These are phyloP conservation scores for Megacollybia platyphylla DNA, from an alignment of 1,284 basidiomycete genomes.

Conservation along the genomic window DNA sequence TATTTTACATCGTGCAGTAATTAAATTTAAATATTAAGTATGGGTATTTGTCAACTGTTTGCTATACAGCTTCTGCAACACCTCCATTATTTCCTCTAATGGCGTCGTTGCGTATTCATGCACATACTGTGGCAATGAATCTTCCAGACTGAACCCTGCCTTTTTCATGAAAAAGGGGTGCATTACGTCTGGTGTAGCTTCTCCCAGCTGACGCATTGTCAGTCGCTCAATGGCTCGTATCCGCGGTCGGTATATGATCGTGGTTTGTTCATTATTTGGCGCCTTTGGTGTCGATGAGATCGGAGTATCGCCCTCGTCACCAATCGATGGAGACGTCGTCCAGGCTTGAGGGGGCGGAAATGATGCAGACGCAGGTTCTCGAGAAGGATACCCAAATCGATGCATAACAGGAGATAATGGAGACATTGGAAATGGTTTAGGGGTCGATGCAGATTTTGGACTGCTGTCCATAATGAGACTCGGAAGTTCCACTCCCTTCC, in stretches of 20 bases:
- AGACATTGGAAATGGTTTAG: background rate
- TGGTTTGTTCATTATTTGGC: slow-evolving; percentile 13
- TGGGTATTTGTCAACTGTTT: slow-evolving; percentile 37
- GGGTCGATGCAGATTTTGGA: slow-evolving; percentile 10
- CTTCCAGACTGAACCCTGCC: slow-evolving; percentile 70
- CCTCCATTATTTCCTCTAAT: slow-evolving; percentile 78
- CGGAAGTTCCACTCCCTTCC: slow-evolving; percentile 14
- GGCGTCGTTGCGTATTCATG: slow-evolving; percentile 79
- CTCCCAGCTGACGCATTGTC: slow-evolving; percentile 74
- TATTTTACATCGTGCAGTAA: no score
- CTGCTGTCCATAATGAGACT: slow-evolving; percentile 13
- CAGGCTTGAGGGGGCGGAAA: background rate
- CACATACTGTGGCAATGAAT: slow-evolving; percentile 73
- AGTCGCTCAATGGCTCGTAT: slow-evolving; percentile 57
- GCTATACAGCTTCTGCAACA: slow-evolving; percentile 69
- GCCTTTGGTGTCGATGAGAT: slow-evolving; percentile 6
- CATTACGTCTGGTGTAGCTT: slow-evolving; percentile 81
- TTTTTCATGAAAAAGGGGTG: slow-evolving; percentile 79
- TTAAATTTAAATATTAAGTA: no score
- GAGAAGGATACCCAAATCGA: slow-evolving; percentile 1
- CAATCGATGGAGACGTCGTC: slow-evolving; percentile 3
- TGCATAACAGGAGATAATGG: background rate
- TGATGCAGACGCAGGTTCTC: background rate
- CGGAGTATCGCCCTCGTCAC: slow-evolving; percentile 6
- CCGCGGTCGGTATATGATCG: slow-evolving; percentile 36